Conservation (phyloP, 1,284 basidiomycete species). For the Ceratobasidium sp. region DNA sequence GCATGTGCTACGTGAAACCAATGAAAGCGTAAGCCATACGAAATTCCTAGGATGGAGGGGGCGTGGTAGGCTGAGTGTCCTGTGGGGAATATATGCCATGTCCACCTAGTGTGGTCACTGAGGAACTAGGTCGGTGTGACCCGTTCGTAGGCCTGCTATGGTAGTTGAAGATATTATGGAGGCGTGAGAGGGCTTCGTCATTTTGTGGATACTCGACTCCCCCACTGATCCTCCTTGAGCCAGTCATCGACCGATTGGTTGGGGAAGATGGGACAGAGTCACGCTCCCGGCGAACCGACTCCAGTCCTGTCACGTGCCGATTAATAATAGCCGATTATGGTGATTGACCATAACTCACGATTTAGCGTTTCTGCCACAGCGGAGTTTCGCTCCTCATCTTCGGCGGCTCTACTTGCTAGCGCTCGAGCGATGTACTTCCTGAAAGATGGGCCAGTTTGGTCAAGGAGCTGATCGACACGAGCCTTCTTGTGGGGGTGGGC, state of each 20-base stretch:
- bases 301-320: conserved; percentile 59
- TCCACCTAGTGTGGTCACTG: conserved; percentile 37
- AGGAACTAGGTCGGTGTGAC: conserved; percentile 20
- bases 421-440: conserved; percentile 83
- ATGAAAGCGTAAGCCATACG: neutral
- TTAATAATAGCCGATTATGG: neutral
- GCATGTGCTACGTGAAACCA: conserved; percentile 18
- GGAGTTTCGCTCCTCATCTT: conserved; percentile 73
- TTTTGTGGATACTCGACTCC: conserved; percentile 50
- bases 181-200: conserved; percentile 66
- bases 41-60: conserved; percentile 22
- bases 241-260: conserved; percentile 43
- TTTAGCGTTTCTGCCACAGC: conserved; percentile 77
- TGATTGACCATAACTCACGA: conserved; percentile 56
- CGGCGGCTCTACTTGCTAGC: conserved; percentile 78
- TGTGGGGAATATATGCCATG: conserved; percentile 11
- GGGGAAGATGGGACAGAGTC: conserved; percentile 42
- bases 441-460: conserved; percentile 80
- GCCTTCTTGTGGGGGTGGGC: conserved; percentile 85
- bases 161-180: conserved; percentile 82
- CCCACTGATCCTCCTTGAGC: conserved; percentile 46
- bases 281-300: conserved; percentile 58
- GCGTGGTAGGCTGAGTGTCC: conserved; percentile 14
- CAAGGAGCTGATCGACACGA: conserved; percentile 83
- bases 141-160: conserved; percentile 45